Evolutionary conservation across 2,329 filamentous ascomycete genomes (phyloP).

Genomic region (Phaeophleospora eucalypticola): DNA sequence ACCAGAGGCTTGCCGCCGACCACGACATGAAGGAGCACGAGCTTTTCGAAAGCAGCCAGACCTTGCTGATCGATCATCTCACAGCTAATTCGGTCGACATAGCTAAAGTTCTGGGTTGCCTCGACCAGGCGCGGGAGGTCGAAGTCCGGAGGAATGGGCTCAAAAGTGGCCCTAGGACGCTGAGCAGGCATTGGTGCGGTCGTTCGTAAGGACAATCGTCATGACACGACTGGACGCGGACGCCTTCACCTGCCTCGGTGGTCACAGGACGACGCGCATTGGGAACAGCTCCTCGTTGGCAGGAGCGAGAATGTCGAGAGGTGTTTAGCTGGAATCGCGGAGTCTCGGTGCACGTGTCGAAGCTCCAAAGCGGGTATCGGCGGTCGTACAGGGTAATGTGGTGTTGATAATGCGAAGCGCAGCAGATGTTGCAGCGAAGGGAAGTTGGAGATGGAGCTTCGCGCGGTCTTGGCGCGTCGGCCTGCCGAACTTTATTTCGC

Average conservation of each 20-base stretch:
- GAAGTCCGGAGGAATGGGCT: constrained; percentile 82
- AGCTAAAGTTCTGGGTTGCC: constrained; percentile 76
- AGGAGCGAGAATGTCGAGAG: constrained; percentile 1
- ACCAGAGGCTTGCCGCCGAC: constrained; percentile 82
- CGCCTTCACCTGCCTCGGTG: constrained; percentile 2
- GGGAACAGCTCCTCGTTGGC: constrained; percentile 1
- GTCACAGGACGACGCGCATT: constrained; percentile 15
- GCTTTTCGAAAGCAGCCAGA: constrained; percentile 75
- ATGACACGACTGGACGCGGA: neutral
- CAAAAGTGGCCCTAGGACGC: constrained; percentile 82
- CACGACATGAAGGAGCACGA: constrained; percentile 79
- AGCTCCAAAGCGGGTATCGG: neutral
- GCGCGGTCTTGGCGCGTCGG: neutral
- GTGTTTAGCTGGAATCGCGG: constrained; percentile 2
- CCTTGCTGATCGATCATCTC: constrained; percentile 74
- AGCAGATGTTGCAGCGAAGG: constrained; percentile 6
- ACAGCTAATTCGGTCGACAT: constrained; percentile 74
- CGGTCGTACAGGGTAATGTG: neutral
- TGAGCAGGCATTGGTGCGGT: constrained; percentile 63
- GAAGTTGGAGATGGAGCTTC: constrained; percentile 5
- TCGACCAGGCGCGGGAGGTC: constrained; percentile 74
- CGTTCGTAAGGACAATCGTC: neutral
- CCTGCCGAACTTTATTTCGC: constrained; percentile 2
- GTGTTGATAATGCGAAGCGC: constrained; percentile 4
- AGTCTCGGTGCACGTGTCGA: constrained; percentile 4